Percentiles rank a stretch among this genome's conserved stretches.
Evolutionary conservation across 176 grass and related monocot genomes (phyloP).

Genomic region (Oryza rufipogon): DNA sequence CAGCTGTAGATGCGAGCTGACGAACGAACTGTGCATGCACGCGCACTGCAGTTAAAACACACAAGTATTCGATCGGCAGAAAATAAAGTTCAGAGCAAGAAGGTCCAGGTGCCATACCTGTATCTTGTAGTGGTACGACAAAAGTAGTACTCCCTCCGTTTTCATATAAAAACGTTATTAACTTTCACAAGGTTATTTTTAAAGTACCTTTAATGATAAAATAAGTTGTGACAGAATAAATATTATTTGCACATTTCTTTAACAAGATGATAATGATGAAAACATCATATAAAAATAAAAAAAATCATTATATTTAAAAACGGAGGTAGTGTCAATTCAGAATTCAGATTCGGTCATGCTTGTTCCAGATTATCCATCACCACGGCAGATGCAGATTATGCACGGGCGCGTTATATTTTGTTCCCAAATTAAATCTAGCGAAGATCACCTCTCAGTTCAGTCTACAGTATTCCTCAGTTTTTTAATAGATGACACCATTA

Average conservation of each 20-base stretch:
- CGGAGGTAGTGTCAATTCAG: no score
- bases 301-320: no score
- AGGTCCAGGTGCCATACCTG: neutral
- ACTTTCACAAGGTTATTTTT: no score
- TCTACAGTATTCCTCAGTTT: neutral
- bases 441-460: conserved; percentile 3
- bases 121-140: neutral
- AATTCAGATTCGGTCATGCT: neutral
- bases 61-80: neutral
- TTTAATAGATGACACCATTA: no score
- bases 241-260: no score
- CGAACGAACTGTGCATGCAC: neutral
- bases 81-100: neutral
- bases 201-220: no score
- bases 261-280: no score
- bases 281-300: no score
- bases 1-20: neutral
- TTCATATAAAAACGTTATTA: no score
- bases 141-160: no score
- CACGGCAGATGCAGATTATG: neutral
- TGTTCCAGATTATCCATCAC: neutral
- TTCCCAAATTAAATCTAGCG: conserved; percentile 1
- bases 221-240: no score
- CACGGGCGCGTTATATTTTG: neutral
- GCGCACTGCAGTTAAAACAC: neutral